These are phyloP conservation scores for Penicillium sclerotiorum DNA, from an alignment of 2,329 filamentous ascomycete genomes.

Conservation along the genomic window DNA sequence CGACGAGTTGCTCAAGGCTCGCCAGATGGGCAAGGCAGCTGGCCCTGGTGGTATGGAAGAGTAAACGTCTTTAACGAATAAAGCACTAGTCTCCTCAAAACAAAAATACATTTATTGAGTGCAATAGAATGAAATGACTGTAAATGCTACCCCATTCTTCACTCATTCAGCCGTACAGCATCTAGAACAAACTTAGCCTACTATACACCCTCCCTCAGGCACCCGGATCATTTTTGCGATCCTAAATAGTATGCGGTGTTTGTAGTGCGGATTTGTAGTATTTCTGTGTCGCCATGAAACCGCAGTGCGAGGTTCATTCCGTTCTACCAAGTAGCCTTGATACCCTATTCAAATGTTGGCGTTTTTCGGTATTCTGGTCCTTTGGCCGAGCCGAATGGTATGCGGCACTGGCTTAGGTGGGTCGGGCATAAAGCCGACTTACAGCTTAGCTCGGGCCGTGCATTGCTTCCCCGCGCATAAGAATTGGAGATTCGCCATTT, in stretches of 20 bases:
- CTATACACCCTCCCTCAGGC: no score
- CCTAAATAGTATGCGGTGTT: no score
- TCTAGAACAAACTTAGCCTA: no score
- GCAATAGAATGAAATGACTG: background rate
- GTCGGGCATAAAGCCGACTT: constrained; percentile 17
- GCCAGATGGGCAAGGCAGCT: constrained; percentile 74
- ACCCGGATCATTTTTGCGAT: no score
- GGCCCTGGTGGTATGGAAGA: constrained; percentile 48
- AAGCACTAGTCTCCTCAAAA: constrained; percentile 8
- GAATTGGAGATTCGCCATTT: constrained; percentile 6
- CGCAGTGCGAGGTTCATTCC: no score
- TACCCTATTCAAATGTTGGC: no score
- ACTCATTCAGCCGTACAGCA: background rate
- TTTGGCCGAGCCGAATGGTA: background rate
- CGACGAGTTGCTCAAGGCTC: constrained; percentile 94
- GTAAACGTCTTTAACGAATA: constrained; percentile 32
- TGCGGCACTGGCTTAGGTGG: background rate
- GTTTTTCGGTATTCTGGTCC: background rate
- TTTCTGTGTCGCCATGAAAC: no score
- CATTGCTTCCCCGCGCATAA: constrained; percentile 11
- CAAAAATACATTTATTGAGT: constrained; percentile 17
- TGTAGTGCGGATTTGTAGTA: no score
- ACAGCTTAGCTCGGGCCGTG: constrained; percentile 1
- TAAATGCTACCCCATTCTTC: background rate
- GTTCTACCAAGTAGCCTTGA: no score